Base-by-base conservation (phyloP, 1,139 yeast genomes). In the Yamadazyma taylorii region DNA sequence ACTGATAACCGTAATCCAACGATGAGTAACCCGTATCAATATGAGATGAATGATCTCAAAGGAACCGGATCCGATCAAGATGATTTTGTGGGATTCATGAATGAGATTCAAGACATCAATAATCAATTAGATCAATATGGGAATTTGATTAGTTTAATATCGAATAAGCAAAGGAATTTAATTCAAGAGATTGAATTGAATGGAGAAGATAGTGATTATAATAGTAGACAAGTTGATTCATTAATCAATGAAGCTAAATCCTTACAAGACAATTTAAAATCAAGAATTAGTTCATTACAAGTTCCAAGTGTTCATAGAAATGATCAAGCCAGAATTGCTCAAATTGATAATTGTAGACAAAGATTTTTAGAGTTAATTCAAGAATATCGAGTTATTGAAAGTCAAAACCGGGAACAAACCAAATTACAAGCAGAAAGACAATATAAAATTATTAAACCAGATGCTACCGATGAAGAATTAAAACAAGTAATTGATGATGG, bases 341-440 rank as follows among this genome's bases (percentile, higher is more conserved):
- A 92, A 68, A 95, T 95, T 33, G 96, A 89, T 60, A 85, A 85
- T 56, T 78, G 86, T 42, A 85, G 95, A 69, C 82, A 81, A 59
- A 81, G 87, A 61, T 94, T 92, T 61, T 79, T 89, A 73, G 81
- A 81, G 48, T 75, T 85, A 38, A 90, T 92, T 58, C 94, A 88
- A 60, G 87, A 81, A 56, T 89, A 87, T 69, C 81, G 95, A 61
- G 75, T 81, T 54, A 79, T 86, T 46, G 97, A 94, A 65, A 88
- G 89, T 47, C 80, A 84, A 56, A 89, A 86, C 71, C 78, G 90
- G 49, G 89, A 85, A 58, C 81, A 84, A 55, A 87, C 88, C 60
- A 81, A 85, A 61, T 79, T 79, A 43, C 96, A 87, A 55, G 96
- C 96, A 35, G 92, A 85, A 58, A 82, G 97, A 62, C 97, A 92